Conservation (phyloP, 805 yeast species). For the Candida wancherniae region DNA sequence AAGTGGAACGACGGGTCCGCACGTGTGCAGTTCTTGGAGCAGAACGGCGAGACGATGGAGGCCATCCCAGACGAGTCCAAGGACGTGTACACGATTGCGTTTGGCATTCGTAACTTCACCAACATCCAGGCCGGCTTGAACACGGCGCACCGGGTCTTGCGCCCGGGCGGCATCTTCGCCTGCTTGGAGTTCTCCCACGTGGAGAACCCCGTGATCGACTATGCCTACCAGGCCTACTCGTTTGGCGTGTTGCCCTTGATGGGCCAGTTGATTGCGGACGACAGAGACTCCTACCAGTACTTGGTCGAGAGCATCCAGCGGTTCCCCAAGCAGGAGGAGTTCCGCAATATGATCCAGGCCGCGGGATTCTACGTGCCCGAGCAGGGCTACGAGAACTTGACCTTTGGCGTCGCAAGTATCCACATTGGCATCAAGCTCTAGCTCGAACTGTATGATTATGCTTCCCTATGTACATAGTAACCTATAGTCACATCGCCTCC, state of each 20-base stretch:
- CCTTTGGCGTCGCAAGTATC: slow-evolving; percentile 93
- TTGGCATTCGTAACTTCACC: slow-evolving; percentile 96
- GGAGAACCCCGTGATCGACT: slow-evolving; percentile 68
- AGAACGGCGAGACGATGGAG: slow-evolving; percentile 89
- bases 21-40: slow-evolving; percentile 77
- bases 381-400: slow-evolving; percentile 87
- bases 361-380: slow-evolving; percentile 90
- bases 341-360: slow-evolving; percentile 84
- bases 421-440: slow-evolving; percentile 90
- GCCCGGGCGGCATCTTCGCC: slow-evolving; percentile 97
- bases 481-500: slow-evolving; percentile 10
- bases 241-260: slow-evolving; percentile 83
- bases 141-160: slow-evolving; percentile 92
- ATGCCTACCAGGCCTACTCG: slow-evolving; percentile 82
- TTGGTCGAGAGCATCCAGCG: slow-evolving; percentile 89
- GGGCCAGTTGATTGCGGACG: slow-evolving; percentile 95
- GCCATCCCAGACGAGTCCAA: slow-evolving; percentile 79
- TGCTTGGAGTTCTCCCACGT: slow-evolving; percentile 95
- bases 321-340: slow-evolving; percentile 89
- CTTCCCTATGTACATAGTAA: slow-evolving; percentile 8
- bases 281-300: slow-evolving; percentile 93
- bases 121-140: slow-evolving; percentile 88
- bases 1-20: slow-evolving; percentile 54
- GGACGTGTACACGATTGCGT: slow-evolving; percentile 94
- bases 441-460: slow-evolving; percentile 6